phyloP scores from a whole-genome alignment of 2,329 filamentous ascomycete species.

The Fusarium foetens region DNA sequence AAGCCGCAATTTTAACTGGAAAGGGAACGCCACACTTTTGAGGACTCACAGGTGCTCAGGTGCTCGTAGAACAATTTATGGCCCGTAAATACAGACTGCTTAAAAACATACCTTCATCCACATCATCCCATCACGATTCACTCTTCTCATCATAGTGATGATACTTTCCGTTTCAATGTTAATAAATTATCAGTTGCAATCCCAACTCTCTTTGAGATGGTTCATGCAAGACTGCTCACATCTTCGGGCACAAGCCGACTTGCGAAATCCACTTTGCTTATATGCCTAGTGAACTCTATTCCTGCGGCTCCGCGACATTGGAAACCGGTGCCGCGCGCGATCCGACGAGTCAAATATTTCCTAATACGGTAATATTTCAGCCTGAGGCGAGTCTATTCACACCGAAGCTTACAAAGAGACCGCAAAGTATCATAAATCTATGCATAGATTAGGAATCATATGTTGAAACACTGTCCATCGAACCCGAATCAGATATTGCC shows the following conservation, averaged over 20 bases:
- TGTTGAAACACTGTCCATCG: accelerated
- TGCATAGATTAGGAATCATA: too few species aligned
- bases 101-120: too few species aligned
- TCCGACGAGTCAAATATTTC: background rate
- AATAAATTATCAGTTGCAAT: too few species aligned
- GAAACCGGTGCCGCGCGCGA: background rate
- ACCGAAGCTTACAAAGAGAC: too few species aligned
- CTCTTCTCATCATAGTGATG: too few species aligned
- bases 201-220: background rate
- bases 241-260: background rate
- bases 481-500: background rate
- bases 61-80: too few species aligned
- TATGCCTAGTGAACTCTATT: background rate
- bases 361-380: background rate
- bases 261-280: background rate
- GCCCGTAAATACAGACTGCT: too few species aligned
- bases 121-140: too few species aligned
- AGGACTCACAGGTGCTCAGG: too few species aligned
- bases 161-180: too few species aligned
- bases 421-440: too few species aligned
- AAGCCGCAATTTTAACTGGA: background rate
- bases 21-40: background rate
- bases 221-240: accelerated
- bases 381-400: accelerated
- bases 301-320: background rate